phyloP scores from a whole-genome alignment of 306 rosid genomes.

The peach (Prunus persica) region DNA sequence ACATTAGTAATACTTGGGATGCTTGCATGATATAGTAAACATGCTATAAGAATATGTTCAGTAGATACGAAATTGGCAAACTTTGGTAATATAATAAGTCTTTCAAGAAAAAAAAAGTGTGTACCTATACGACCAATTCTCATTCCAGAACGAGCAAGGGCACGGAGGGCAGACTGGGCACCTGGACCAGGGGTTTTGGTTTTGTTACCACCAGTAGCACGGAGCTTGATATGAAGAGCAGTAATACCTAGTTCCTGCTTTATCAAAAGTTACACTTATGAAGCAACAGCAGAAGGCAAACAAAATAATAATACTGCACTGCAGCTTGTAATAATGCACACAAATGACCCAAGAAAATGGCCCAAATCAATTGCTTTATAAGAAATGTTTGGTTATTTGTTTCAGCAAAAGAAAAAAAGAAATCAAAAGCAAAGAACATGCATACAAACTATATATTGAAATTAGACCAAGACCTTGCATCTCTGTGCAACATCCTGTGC shows the following conservation, averaged over 20 bases:
- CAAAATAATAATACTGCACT: background rate
- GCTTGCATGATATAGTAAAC: background rate
- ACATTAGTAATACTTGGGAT: background rate
- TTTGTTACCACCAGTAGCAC: constrained; percentile 92
- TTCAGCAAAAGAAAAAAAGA: background rate
- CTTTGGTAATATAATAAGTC: background rate
- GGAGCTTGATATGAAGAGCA: constrained; percentile 79
- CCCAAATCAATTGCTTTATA: too few relatives aligned
- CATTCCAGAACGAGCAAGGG: constrained; percentile 94
- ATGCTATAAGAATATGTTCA: background rate
- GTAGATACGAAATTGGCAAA: background rate
- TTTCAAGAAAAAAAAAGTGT: background rate
- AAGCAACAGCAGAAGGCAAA: background rate
- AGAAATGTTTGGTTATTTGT: too few relatives aligned
- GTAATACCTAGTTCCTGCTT: constrained; percentile 77
- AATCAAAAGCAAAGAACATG: background rate
- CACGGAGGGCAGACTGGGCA: constrained; percentile 90
- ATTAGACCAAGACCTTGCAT: constrained; percentile 53
- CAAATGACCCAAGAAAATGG: background rate
- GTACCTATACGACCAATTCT: constrained; percentile 92
- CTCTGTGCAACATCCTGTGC: constrained; percentile 81
- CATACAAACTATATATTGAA: background rate
- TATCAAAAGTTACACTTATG: background rate
- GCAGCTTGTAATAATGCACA: background rate
- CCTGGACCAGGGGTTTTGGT: constrained; percentile 93